Conservation (phyloP, 768 basidiomycete species). For the Antrodiella citrinella region DNA sequence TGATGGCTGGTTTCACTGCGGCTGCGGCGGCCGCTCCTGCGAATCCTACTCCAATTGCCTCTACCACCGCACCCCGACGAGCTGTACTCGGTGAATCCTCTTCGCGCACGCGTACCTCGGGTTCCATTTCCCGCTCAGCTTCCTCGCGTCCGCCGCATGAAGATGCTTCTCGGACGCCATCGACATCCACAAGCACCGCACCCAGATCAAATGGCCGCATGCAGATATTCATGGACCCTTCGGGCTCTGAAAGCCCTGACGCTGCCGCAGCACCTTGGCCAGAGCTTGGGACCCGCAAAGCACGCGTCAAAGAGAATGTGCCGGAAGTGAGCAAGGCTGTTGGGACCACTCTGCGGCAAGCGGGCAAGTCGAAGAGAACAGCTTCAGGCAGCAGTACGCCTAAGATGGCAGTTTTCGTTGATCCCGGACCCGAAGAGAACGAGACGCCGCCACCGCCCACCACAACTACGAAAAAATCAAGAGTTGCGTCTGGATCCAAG, state of each 20-base stretch:
- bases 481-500: neutral
- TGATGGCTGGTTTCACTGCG: slow-evolving; percentile 51
- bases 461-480: slow-evolving; percentile 5
- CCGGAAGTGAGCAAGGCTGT: slow-evolving; percentile 60
- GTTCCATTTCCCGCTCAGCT: slow-evolving; percentile 27
- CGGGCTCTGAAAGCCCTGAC: slow-evolving; percentile 39
- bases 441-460: neutral
- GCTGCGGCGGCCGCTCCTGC: slow-evolving; percentile 24
- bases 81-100: slow-evolving; percentile 36
- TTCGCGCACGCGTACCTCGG: slow-evolving; percentile 11
- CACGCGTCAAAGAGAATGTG: slow-evolving; percentile 72
- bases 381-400: slow-evolving; percentile 37
- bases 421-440: slow-evolving; percentile 39
- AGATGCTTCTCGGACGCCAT: slow-evolving; percentile 18
- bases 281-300: slow-evolving; percentile 71
- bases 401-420: slow-evolving; percentile 59
- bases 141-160: slow-evolving; percentile 18
- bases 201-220: slow-evolving; percentile 48
- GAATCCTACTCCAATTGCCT: slow-evolving; percentile 23
- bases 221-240: slow-evolving; percentile 67
- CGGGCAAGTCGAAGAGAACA: slow-evolving; percentile 47
- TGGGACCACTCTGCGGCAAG: slow-evolving; percentile 59
- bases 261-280: slow-evolving; percentile 45
- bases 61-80: slow-evolving; percentile 27
- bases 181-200: slow-evolving; percentile 23